Percentiles rank a stretch among this genome's conserved stretches.
phyloP scores from a whole-genome alignment of 441 rosid genomes.

The Sinapis alba region DNA sequence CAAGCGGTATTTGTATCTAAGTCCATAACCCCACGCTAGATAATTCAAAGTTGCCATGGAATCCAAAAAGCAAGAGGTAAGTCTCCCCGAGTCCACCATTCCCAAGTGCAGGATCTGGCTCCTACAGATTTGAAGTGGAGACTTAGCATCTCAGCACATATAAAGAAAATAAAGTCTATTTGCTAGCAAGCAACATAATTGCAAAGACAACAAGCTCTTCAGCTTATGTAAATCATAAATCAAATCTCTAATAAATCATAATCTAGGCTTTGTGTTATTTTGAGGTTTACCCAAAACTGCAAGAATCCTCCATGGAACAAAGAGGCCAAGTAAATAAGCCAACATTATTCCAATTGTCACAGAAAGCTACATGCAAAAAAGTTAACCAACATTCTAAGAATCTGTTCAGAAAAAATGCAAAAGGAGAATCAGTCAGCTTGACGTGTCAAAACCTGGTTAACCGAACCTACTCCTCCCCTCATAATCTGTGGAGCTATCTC shows the following conservation, averaged over 20 bases:
- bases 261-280: too few relatives aligned
- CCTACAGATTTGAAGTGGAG: too few relatives aligned
- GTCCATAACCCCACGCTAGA: conserved; percentile 99
- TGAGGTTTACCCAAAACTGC: conserved; percentile 59
- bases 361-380: conserved; percentile 70
- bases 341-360: conserved; percentile 71
- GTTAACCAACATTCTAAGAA: too few relatives aligned
- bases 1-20: conserved; percentile 88
- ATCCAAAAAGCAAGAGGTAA: conserved; percentile 97
- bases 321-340: conserved; percentile 72
- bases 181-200: neutral
- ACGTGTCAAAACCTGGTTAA: too few relatives aligned
- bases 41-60: conserved; percentile 91
- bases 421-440: too few relatives aligned
- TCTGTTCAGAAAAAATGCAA: too few relatives aligned
- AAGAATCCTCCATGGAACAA: conserved; percentile 68
- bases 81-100: conserved; percentile 99
- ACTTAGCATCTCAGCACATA: conserved; percentile 19
- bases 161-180: too few relatives aligned
- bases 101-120: conserved; percentile 99
- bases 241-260: too few relatives aligned
- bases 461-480: too few relatives aligned
- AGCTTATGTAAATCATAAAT: too few relatives aligned
- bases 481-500: too few relatives aligned
- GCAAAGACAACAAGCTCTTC: neutral